Conservation (phyloP, 2,329 filamentous ascomycete species). For the Neobulgaria alba region DNA sequence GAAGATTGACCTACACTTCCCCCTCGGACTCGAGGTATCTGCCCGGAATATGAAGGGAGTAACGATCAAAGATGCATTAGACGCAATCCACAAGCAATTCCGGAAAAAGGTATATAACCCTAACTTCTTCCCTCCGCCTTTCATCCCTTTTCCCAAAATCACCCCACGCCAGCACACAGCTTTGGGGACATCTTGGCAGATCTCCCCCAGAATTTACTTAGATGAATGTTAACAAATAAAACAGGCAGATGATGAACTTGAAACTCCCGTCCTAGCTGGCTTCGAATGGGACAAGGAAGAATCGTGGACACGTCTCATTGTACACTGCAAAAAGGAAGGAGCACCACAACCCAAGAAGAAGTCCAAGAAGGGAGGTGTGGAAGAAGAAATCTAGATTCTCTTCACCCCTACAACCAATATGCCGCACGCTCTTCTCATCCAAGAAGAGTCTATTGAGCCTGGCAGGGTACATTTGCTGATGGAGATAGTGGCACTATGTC, state of each 20-base stretch:
- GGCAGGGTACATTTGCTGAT: too few relatives aligned
- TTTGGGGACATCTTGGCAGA: too few relatives aligned
- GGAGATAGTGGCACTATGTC: too few relatives aligned
- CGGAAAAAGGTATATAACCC: slow-evolving; percentile 74
- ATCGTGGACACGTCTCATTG: slow-evolving; percentile 78
- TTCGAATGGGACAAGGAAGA: slow-evolving; percentile 97
- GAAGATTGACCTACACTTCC: slow-evolving; percentile 91
- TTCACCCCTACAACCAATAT: too few relatives aligned
- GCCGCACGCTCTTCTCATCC: too few relatives aligned
- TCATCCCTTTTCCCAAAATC: too few relatives aligned
- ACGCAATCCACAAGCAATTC: slow-evolving; percentile 92
- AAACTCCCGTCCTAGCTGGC: slow-evolving; percentile 77
- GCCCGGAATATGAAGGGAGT: slow-evolving; percentile 90
- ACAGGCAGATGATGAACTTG: slow-evolving; percentile 85
- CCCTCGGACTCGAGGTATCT: slow-evolving; percentile 76
- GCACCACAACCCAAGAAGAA: slow-evolving; percentile 56
- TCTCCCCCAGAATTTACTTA: too few relatives aligned
- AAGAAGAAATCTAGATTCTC: too few relatives aligned
- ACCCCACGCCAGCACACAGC: too few relatives aligned
- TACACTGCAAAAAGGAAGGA: slow-evolving; percentile 72
- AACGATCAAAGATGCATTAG: slow-evolving; percentile 92
- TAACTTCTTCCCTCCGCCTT: not conserved
- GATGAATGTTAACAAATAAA: too few relatives aligned
- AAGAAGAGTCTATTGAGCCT: too few relatives aligned
- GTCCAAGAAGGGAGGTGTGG: slow-evolving; percentile 52